phyloP scores from a whole-genome alignment of 345 rosid species.

The Anacardium occidentale region DNA sequence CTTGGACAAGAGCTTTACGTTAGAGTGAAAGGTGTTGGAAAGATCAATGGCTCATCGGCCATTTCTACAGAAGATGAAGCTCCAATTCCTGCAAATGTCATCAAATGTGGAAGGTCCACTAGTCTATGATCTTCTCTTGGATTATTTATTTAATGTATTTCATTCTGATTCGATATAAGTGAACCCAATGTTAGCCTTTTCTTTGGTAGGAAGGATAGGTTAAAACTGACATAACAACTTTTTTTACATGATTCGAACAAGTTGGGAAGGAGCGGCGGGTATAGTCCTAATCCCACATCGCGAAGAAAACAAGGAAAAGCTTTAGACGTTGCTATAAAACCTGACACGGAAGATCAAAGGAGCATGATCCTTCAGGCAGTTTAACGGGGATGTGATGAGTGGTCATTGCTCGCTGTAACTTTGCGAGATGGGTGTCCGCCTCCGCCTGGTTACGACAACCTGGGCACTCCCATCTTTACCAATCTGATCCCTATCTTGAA shows the following conservation, averaged over 20 bases:
- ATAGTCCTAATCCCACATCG: slow-evolving; percentile 39
- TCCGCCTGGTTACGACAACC: slow-evolving; percentile 57
- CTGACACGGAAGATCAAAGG: accelerated
- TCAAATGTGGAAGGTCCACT: slow-evolving; percentile 21
- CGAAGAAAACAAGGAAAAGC: background rate
- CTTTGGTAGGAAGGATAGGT: background rate
- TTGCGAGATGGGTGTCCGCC: slow-evolving; percentile 55
- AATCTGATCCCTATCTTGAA: slow-evolving; percentile 46
- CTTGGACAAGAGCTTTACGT: slow-evolving; percentile 46
- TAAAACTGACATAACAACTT: too few species aligned
- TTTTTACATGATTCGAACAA: too few species aligned
- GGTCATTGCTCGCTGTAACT: slow-evolving; percentile 28
- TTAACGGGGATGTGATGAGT: slow-evolving; percentile 63
- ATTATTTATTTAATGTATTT: too few species aligned
- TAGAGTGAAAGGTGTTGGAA: slow-evolving; percentile 28
- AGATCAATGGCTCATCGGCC: slow-evolving; percentile 16
- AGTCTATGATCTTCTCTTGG: background rate
- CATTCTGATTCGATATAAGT: background rate
- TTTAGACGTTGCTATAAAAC: background rate
- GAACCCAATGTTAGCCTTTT: background rate
- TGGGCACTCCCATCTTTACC: slow-evolving; percentile 40
- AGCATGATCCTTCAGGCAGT: slow-evolving; percentile 56
- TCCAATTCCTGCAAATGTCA: slow-evolving; percentile 32
- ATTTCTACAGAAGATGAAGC: slow-evolving; percentile 23
- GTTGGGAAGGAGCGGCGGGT: too few species aligned